phyloP scores from a whole-genome alignment of 495 filamentous ascomycete genomes.

The Talaromyces liani region DNA sequence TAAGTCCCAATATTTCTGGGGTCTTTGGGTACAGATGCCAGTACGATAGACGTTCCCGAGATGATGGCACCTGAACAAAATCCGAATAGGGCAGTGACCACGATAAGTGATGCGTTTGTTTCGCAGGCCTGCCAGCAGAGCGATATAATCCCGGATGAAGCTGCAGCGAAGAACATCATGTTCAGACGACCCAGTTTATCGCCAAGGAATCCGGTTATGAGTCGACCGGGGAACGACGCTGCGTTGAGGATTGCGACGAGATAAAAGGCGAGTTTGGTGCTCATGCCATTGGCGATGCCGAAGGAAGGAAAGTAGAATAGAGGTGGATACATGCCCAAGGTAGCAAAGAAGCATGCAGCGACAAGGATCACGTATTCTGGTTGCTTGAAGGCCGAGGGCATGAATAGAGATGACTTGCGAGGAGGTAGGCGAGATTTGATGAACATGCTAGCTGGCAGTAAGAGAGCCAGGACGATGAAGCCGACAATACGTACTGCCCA shows the following conservation, averaged over 20 bases:
- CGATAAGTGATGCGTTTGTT: constrained; percentile 53
- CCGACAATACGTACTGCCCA: constrained; percentile 17
- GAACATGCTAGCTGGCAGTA: not conserved
- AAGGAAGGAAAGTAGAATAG: constrained; percentile 51
- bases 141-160: constrained; percentile 53
- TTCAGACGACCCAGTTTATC: constrained; percentile 72
- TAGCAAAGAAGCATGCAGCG: constrained; percentile 30
- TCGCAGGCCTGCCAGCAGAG: constrained; percentile 61
- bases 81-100: constrained; percentile 61
- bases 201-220: constrained; percentile 17
- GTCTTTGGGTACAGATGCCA: constrained; percentile 65
- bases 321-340: constrained; percentile 48
- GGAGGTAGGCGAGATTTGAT: constrained; percentile 34
- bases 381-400: constrained; percentile 34
- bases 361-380: constrained; percentile 26
- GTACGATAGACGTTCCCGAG: constrained; percentile 47
- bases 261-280: constrained; percentile 32
- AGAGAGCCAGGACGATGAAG: constrained; percentile 14
- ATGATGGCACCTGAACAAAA: constrained; percentile 69
- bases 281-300: constrained; percentile 39
- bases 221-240: constrained; percentile 20
- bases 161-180: constrained; percentile 56
- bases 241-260: constrained; percentile 27
- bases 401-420: constrained; percentile 31
- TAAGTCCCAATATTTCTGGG: constrained; percentile 66